A percentile compares a stretch with the other conserved stretches of the same genome.
phyloP scores from a whole-genome alignment of 2,329 filamentous ascomycete species.

The Corniculantispora saksenae region DNA sequence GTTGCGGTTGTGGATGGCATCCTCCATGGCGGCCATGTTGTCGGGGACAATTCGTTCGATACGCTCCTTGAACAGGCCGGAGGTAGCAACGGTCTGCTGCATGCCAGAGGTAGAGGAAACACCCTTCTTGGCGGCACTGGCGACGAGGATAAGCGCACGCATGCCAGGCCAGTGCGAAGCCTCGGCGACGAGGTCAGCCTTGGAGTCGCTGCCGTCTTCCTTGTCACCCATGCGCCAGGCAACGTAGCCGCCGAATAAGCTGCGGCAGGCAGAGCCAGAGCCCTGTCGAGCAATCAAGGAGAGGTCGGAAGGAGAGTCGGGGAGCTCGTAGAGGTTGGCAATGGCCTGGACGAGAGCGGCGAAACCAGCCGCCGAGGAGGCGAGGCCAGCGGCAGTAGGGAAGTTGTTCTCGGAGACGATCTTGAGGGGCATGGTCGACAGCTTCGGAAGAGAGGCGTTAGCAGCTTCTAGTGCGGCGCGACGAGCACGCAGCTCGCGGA shows the following conservation, averaged over 20 bases:
- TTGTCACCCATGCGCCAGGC: conserved; percentile 83
- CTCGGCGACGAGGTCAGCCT: conserved; percentile 84
- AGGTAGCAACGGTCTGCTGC: conserved; percentile 94
- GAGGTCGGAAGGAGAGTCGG: conserved; percentile 77
- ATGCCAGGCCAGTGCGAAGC: conserved; percentile 93
- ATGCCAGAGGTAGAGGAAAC: conserved; percentile 91
- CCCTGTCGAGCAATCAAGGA: conserved; percentile 90
- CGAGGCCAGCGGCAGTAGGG: conserved; percentile 90
- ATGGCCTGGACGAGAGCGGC: conserved; percentile 79
- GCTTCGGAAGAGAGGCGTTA: conserved; percentile 75
- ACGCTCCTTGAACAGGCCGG: conserved; percentile 79
- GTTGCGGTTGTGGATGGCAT: conserved; percentile 74
- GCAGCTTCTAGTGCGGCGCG: conserved; percentile 73
- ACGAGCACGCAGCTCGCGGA: conserved; percentile 78
- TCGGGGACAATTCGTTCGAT: conserved; percentile 75
- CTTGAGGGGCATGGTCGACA: conserved; percentile 74
- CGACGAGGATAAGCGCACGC: conserved; percentile 88
- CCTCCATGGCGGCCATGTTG: conserved; percentile 83
- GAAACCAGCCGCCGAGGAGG: conserved; percentile 69
- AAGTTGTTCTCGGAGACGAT: conserved; percentile 99
- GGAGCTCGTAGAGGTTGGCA: conserved; percentile 86
- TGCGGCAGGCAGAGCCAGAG: conserved; percentile 90
- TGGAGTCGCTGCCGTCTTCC: conserved; percentile 80
- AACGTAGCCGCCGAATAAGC: conserved; percentile 92
- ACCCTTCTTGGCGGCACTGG: conserved; percentile 91